Evolutionary conservation across 1,284 basidiomycete species (phyloP).

Genomic region (Cutaneotrichosporon cutaneum): DNA sequence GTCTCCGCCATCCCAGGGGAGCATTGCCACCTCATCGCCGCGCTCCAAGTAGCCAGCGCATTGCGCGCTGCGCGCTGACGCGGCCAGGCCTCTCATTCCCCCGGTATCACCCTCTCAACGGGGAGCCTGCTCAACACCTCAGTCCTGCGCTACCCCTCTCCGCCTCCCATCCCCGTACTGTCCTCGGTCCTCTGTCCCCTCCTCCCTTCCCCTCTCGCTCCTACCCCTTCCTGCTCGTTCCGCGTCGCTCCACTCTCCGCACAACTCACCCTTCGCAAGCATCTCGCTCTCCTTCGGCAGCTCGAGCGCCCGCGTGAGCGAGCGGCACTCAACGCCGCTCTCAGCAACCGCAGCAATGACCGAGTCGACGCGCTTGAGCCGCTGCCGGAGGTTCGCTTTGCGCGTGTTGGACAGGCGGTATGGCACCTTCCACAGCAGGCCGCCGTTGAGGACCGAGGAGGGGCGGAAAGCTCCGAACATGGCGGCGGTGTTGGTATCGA

Average conservation of each 20-base stretch:
- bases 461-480: slow-evolving; percentile 47
- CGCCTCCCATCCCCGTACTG: too few species aligned
- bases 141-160: too few species aligned
- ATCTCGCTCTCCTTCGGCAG: slow-evolving; percentile 54
- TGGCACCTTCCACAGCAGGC: slow-evolving; percentile 69
- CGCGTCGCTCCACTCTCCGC: background rate
- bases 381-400: slow-evolving; percentile 83
- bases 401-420: slow-evolving; percentile 88
- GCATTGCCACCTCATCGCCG: too few species aligned
- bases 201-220: background rate
- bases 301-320: slow-evolving; percentile 31
- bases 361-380: slow-evolving; percentile 87
- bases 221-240: background rate
- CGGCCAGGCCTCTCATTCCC: too few species aligned
- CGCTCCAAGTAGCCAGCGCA: too few species aligned
- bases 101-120: too few species aligned
- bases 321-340: slow-evolving; percentile 74
- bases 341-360: slow-evolving; percentile 84
- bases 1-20: too few species aligned
- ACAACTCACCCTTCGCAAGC: slow-evolving; percentile 47
- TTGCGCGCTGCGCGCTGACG: too few species aligned
- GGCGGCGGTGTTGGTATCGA: slow-evolving; percentile 9
- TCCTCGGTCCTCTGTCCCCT: too few species aligned
- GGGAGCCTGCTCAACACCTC: too few species aligned
- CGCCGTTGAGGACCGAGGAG: slow-evolving; percentile 29